phyloP scores from a whole-genome alignment of 371 early-diverging fungal species.

The Dentiscutata heterogama region DNA sequence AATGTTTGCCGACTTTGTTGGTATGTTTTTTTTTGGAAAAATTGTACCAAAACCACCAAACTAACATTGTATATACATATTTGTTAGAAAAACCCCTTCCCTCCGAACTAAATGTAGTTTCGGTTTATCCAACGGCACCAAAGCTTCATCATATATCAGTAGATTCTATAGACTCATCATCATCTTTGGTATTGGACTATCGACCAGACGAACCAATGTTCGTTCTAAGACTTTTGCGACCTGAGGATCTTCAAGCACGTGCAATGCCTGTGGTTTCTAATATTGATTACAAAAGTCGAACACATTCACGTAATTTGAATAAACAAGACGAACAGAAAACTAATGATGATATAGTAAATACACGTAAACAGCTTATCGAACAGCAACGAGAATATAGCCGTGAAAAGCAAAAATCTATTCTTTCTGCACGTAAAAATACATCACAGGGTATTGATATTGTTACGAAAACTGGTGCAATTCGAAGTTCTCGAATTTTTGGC shows the following conservation, averaged over 20 bases:
- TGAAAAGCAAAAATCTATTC: slow-evolving; percentile 23
- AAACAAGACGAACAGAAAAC: not conserved
- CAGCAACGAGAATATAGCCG: slow-evolving; percentile 42
- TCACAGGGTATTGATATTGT: slow-evolving; percentile 54
- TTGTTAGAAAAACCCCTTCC: slow-evolving; percentile 21
- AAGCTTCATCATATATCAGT: slow-evolving; percentile 30
- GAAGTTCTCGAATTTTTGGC: slow-evolving; percentile 54
- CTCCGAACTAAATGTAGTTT: not conserved
- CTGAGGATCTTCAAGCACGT: slow-evolving; percentile 37
- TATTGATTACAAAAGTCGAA: not conserved
- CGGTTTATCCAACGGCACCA: slow-evolving; percentile 23
- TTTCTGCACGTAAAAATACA: slow-evolving; percentile 48
- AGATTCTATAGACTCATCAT: slow-evolving; percentile 37
- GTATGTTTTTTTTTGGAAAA: not conserved
- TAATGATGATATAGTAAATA: not conserved
- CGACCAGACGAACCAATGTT: slow-evolving; percentile 43
- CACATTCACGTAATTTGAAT: not conserved
- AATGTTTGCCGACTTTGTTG: too few relatives aligned
- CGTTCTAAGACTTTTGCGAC: slow-evolving; percentile 34
- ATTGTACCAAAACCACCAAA: not conserved
- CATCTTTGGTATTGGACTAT: slow-evolving; percentile 35
- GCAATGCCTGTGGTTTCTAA: slow-evolving; percentile 12
- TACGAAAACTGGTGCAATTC: slow-evolving; percentile 52
- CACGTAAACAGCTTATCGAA: slow-evolving; percentile 39
- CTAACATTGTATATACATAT: too few relatives aligned